Conservation (phyloP, 1,284 basidiomycete genomes). For the Stereum hirsutum region DNA sequence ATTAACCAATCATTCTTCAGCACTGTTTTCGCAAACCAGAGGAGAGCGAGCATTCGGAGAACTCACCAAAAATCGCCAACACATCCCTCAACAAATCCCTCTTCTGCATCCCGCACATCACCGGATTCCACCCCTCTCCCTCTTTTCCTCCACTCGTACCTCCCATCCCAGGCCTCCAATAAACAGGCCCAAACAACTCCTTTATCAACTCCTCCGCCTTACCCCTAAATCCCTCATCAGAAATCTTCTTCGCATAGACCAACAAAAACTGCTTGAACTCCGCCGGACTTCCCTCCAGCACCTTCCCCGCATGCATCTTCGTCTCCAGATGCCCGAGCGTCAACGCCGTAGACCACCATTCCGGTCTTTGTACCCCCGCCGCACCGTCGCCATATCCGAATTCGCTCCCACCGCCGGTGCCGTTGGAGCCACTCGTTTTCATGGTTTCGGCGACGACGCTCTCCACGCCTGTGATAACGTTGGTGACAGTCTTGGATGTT, state of each 20-base stretch:
- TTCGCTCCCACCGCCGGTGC: too few relatives aligned
- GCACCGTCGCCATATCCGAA: too few relatives aligned
- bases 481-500: too few relatives aligned
- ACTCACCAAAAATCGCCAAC: slow-evolving; percentile 59
- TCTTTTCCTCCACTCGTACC: slow-evolving; percentile 26
- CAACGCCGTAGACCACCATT: slow-evolving; percentile 74
- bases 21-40: neutral
- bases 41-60: neutral
- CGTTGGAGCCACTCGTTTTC: too few relatives aligned
- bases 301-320: slow-evolving; percentile 59
- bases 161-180: slow-evolving; percentile 40
- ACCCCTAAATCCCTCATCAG: slow-evolving; percentile 76
- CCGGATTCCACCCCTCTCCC: slow-evolving; percentile 60
- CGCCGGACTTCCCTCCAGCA: slow-evolving; percentile 60
- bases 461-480: slow-evolving; percentile 44
- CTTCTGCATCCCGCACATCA: slow-evolving; percentile 61
- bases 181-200: slow-evolving; percentile 83
- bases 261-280: slow-evolving; percentile 76
- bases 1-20: slow-evolving; percentile 8
- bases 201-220: slow-evolving; percentile 84
- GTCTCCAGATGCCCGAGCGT: slow-evolving; percentile 82
- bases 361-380: slow-evolving; percentile 33
- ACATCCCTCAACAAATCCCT: slow-evolving; percentile 77
- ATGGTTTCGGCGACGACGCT: slow-evolving; percentile 40
- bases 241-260: slow-evolving; percentile 74